Percentiles rank a stretch among this genome's conserved stretches.
phyloP scores from a whole-genome alignment of 2,329 filamentous ascomycete species.

The Alternaria solani region DNA sequence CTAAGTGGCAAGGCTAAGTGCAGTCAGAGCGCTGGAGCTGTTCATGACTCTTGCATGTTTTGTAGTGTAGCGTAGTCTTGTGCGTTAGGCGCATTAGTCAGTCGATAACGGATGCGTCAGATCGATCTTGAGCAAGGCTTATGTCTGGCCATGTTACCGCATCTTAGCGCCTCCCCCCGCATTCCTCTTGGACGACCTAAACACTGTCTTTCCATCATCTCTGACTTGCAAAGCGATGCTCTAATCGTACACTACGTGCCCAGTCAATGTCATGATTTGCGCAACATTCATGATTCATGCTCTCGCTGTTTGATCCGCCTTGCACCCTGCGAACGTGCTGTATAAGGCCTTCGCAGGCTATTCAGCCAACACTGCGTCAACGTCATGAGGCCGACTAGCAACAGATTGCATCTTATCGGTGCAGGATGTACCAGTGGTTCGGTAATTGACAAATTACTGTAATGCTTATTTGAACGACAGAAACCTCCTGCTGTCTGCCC shows the following conservation, averaged over 20 bases:
- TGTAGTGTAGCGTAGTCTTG: background rate
- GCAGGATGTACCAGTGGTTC: background rate
- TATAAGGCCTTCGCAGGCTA: background rate
- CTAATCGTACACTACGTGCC: background rate
- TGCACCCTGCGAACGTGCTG: background rate
- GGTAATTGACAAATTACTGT: background rate
- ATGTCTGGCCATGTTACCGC: background rate
- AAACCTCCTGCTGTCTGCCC: background rate
- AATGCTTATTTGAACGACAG: conserved; percentile 1
- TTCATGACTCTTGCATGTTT: background rate
- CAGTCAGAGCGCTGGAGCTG: background rate
- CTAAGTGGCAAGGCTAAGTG: conserved; percentile 42
- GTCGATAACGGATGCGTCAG: background rate
- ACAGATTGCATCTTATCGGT: background rate
- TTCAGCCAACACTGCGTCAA: background rate
- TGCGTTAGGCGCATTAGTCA: background rate
- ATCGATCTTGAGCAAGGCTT: background rate
- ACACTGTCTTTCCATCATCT: background rate
- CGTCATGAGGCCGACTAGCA: background rate
- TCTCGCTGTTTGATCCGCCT: background rate
- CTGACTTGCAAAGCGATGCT: background rate
- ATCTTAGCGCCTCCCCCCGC: conserved; percentile 9
- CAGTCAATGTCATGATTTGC: background rate
- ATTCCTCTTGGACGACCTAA: background rate
- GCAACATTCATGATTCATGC: background rate